Base-by-base conservation (phyloP, 257 asterid species). In the Leonotis leonurus region DNA sequence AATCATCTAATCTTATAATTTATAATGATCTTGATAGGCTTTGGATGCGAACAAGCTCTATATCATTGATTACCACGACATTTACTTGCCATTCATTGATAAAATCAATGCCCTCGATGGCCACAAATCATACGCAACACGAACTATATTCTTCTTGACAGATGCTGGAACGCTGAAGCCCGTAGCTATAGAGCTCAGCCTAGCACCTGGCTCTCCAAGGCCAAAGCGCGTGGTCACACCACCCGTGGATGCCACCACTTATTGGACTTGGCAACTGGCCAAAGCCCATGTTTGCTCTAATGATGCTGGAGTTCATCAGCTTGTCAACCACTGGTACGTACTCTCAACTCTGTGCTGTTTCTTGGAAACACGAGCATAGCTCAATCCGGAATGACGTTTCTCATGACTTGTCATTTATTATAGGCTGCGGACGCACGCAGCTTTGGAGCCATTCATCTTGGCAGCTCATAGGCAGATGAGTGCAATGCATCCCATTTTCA, bases 261-360 rank as follows among this genome's bases (percentile, higher is more conserved):
- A 75, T 37, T 93, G 99, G 99, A 75, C 41, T 67, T 93, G 99
- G 99, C 88, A 80, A 36, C 62, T 93, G 16, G 99, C 97, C 2
- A 93, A 89, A 73, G 92, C 97, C 48, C 97, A 89, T 32, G 97
- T 89, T 62, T 89, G 94, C 53, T 77, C 99, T 29, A 93, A 93
- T 12, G 99, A 93, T 61, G 99, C 99, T n/a, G 99, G 97, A 4
- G 96, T 89, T 14, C 99, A 93, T 65, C 99, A 93, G 72, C 92
- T 87, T 3, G 96, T 93, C 62, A 82, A 93, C 81, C 99, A 93
- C 70, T 93, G 97, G 99, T 93, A 82, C 3, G 86, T 39, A 17
- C 22, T n/a, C n/a, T n/a, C n/a, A n/a, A n/a, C n/a, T 36, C 21
- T 27, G n/a, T n/a, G n/a, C n/a, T n/a, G n/a, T n/a, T n/a, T n/a